Base-by-base conservation (phyloP, 805 yeast species). In the Naumovozyma baii region DNA sequence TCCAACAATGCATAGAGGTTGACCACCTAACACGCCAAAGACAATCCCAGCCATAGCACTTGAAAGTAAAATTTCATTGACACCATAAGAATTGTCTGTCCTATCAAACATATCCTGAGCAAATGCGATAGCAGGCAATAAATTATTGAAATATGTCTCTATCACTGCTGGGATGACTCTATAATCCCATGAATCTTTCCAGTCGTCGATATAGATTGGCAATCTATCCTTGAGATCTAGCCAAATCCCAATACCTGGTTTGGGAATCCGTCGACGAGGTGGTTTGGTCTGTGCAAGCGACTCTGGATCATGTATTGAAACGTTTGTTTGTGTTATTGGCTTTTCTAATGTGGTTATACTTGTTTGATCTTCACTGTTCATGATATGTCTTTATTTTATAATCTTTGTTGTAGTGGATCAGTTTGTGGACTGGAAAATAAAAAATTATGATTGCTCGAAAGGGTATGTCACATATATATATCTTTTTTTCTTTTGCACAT, bases 31-130 rank as follows among this genome's bases (percentile, higher is more conserved):
- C 4, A 83, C 49, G 0, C 97, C 96, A 65, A 92, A 90, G 1
- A 84, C 78, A 4, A 88, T 72, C 0, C 97, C 96, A 0, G 85
- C 96, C 56, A 92, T 61, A 0, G 95, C 95, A 25, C 88, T 77
- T 5, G 92, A 70, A 55, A 92, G 54, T 18, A 90, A 67, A 2
- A 90, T 82, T 55, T 90, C 98, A 55, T 90, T 92, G 3, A 92
- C 82, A 3, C 98, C 98, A 52, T 86, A 90, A 10, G 88, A 72
- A 48, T 83, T 78, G 36, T 82, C 64, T 0, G 98, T 90, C 45
- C 85, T 79, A 59, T 88, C 95, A 60, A 87, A 88, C 95, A 90
- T 83, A 57, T 90, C 97, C 55, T 86, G 96, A 0, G 96, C 94
- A 68, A 90, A 90, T 0, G 97, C 96, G 32, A 90, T 72, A 0